Base-by-base conservation (phyloP, 768 basidiomycete genomes). In the Clitopilus passeckerianus region DNA sequence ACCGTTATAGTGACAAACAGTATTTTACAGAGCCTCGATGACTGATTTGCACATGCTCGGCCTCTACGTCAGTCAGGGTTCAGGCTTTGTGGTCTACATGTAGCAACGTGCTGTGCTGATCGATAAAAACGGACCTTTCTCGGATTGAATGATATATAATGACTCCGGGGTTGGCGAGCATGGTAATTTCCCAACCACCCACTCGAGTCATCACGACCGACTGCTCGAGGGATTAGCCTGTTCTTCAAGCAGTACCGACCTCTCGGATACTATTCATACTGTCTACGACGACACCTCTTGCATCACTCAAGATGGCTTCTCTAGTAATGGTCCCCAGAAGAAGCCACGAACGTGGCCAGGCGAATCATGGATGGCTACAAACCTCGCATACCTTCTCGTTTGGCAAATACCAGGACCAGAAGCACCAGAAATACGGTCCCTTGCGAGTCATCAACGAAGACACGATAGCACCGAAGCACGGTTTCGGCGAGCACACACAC, bases 361-460 rank as follows among this genome's bases (percentile, higher is more conserved):
- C 87, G 5, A 83, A 93, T 67, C 91, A 92, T 63, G 89, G 83
- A 22, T 95, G 92, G 92, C 76, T 95, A 56, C 93, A 93, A 77
- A 86, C 90, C 0, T 90, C 91, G 77, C 87, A 93, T 65, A 90
- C 91, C 0, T 95, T 94, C 68, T 82, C 88, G 0, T 91, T 91
- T 64, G 83, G 87, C 0, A 86, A 81, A 66, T 96, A 93, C 68
- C 77, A 83, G 43, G 86, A 89, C 52, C 62, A 68, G 6, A 57
- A 74, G 1, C 85, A 86, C 63, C 76, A 84, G 46, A 72, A 76
- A 1, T 95, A 85, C 63, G 91, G 95, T 1, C 65, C 84, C 14
- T 81, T 98, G 0, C 84, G 94, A 9, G 91, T 97, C 35, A 87
- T 98, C 71, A 97, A 97, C 74, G 95, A 97, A 71, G 93, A 94